Base-by-base conservation (phyloP, 2,329 filamentous ascomycete species). In the Pezicula radicicola region DNA sequence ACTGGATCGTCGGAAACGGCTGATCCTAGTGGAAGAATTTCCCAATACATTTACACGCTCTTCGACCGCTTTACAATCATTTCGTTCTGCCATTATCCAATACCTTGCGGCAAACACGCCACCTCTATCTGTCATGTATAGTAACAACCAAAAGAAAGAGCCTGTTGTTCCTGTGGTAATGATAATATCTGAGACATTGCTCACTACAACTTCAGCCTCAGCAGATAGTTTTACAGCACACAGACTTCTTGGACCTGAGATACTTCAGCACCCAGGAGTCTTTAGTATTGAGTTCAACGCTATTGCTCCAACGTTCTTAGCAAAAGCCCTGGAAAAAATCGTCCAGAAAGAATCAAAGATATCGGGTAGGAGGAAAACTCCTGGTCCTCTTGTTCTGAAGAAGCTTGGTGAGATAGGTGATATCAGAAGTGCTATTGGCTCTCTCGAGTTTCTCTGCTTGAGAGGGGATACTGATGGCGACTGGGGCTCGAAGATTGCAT, bases 211-310 rank as follows among this genome's bases (percentile, higher is more conserved):
- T 7, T 92, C 89, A 3, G 87, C 91, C 2, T 85, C 88, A 9
- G 85, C 90, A 12, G 92, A 97, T 65, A 97, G 89, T 68, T 91
- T 97, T 63, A 99, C 94, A 1, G 91, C 91, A 0, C 90, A 97
- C 72, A 84, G 92, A 21, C 73, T 99, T 16, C 81, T 99, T 3
- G 94, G 95, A 0, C 87, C 91, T 0, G 89, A 94, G 57, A 88
- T 99, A 41, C 77, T 91, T 13, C 84, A 87, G 40, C 91, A 97
- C 68, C 86, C 89, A 0, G 85, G 86, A 13, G 85, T 91, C 2
- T 84, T 82, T 8, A 76, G 89, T 5, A 90, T 99, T 57, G 92
- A 96, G 58, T 99, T 97, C 72, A 99, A 99, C 63, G 81, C 88
- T 12, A 87, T 99, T 55, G 94, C 94, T 0, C 86, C 91, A 0